phyloP scores from a whole-genome alignment of 768 basidiomycete genomes.

The Amanita pseudoporphyria region DNA sequence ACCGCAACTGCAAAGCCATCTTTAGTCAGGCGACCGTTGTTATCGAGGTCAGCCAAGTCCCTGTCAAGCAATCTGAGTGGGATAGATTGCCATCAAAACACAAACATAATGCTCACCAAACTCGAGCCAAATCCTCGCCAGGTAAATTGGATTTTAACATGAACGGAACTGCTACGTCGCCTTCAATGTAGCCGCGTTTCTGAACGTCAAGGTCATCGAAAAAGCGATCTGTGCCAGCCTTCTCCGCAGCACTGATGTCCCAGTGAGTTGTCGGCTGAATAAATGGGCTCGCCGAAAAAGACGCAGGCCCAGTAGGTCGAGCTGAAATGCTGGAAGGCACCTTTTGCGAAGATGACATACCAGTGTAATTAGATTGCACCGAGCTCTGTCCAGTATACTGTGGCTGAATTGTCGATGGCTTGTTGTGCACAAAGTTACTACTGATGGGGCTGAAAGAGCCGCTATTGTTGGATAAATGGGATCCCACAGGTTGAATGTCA shows the following conservation, averaged over 20 bases:
- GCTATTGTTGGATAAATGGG: conserved; percentile 55
- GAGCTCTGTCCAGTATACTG: conserved; percentile 57
- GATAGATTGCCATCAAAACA: not conserved
- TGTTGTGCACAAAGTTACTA: conserved; percentile 29
- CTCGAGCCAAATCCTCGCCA: conserved; percentile 74
- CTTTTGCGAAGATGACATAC: conserved; percentile 21
- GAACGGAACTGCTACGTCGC: conserved; percentile 92
- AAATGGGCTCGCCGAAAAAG: conserved; percentile 17
- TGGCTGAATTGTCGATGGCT: conserved; percentile 31
- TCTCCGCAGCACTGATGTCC: conserved; percentile 81
- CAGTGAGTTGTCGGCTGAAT: conserved; percentile 36
- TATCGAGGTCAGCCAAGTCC: conserved; percentile 89
- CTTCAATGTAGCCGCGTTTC: conserved; percentile 76
- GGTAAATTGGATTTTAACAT: conserved; percentile 84
- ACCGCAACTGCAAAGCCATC: conserved; percentile 96
- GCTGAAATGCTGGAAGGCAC: conserved; percentile 29
- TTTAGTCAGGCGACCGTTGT: conserved; percentile 75
- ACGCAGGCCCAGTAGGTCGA: conserved; percentile 20
- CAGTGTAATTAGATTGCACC: conserved; percentile 43
- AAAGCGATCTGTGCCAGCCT: conserved; percentile 63
- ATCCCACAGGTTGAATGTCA: conserved; percentile 20
- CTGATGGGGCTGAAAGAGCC: conserved; percentile 51
- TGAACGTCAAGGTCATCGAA: conserved; percentile 77
- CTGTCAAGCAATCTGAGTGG: conserved; percentile 27
- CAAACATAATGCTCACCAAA: conserved; percentile 57